Percentiles rank a stretch among this genome's conserved stretches.
Conservation (phyloP, 495 filamentous ascomycete genomes). For the Trichodelitschia bisporula region DNA sequence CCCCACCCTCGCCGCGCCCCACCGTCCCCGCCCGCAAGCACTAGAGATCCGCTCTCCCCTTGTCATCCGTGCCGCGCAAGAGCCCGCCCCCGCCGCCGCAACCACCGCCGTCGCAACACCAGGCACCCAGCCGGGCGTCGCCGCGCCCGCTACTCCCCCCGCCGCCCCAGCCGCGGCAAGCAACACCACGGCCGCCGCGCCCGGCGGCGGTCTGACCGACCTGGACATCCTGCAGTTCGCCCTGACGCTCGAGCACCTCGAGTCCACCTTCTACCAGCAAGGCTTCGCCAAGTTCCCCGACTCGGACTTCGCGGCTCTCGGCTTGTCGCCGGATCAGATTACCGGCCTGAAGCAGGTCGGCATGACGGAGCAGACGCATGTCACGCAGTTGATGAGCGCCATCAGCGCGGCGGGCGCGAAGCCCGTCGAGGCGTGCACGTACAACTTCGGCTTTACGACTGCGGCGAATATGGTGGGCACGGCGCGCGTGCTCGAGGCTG, state of each 20-base stretch:
- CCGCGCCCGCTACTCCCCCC: too few species aligned
- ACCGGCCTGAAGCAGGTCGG: constrained; percentile 26
- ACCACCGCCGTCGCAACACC: too few species aligned
- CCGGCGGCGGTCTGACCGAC: constrained; percentile 27
- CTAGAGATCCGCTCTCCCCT: too few species aligned
- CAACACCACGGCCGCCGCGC: constrained; percentile 8
- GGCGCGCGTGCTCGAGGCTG: constrained; percentile 33
- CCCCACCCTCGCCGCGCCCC: too few species aligned
- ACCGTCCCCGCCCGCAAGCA: too few species aligned
- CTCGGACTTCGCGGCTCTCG: constrained; percentile 30
- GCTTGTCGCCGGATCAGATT: constrained; percentile 23
- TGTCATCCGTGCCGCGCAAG: too few species aligned
- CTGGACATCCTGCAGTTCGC: constrained; percentile 49
- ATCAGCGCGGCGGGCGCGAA: constrained; percentile 27
- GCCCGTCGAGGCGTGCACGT: constrained; percentile 32
- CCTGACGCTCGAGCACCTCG: constrained; percentile 39
- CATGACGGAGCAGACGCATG: constrained; percentile 29
- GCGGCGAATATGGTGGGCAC: constrained; percentile 33
- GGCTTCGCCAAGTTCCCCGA: constrained; percentile 34
- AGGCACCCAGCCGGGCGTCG: too few species aligned
- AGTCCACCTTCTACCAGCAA: constrained; percentile 33
- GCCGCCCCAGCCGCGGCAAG: too few species aligned
- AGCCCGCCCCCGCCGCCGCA: too few species aligned
- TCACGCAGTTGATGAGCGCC: constrained; percentile 26
- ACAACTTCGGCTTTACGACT: constrained; percentile 37